phyloP scores from a whole-genome alignment of 495 filamentous ascomycete genomes.

The Talaromyces adpressus region DNA sequence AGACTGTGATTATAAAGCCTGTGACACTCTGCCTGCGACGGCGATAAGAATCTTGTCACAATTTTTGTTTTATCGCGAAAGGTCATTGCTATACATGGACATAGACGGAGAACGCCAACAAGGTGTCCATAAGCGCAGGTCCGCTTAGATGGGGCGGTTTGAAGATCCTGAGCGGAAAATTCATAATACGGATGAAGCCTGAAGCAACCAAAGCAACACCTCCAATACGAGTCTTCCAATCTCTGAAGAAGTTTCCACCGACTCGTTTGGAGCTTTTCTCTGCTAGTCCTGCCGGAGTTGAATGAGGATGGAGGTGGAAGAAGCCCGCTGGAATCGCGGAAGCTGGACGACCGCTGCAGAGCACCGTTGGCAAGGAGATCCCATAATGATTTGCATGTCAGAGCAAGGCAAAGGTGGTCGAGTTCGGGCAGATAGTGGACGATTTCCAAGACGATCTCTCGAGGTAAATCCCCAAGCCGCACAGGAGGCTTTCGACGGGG shows the following conservation, averaged over 20 bases:
- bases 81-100: slow-evolving; percentile 5
- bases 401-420: slow-evolving; percentile 4
- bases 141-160: not conserved
- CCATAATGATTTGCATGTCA: slow-evolving; percentile 6
- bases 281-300: not conserved
- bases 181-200: slow-evolving; percentile 2
- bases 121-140: slow-evolving; percentile 2
- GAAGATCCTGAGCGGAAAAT: slow-evolving; percentile 6
- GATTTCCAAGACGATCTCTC: not conserved
- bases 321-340: not conserved
- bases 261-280: not conserved
- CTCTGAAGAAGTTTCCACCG: slow-evolving; percentile 5
- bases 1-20: not conserved
- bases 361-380: not conserved
- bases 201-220: slow-evolving; percentile 6
- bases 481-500: not conserved
- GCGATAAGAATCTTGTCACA: not conserved
- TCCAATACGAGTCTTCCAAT: slow-evolving; percentile 3
- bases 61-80: slow-evolving; percentile 6
- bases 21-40: not conserved
- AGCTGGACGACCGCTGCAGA: not conserved
- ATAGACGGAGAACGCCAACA: slow-evolving; percentile 3
- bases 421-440: slow-evolving; percentile 2
- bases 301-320: not conserved
- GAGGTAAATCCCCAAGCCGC: slow-evolving; percentile 2